Percentiles rank a stretch among this genome's conserved stretches.
phyloP scores from a whole-genome alignment of 2,329 filamentous ascomycete species.

The Trichophyton schoenleinii region DNA sequence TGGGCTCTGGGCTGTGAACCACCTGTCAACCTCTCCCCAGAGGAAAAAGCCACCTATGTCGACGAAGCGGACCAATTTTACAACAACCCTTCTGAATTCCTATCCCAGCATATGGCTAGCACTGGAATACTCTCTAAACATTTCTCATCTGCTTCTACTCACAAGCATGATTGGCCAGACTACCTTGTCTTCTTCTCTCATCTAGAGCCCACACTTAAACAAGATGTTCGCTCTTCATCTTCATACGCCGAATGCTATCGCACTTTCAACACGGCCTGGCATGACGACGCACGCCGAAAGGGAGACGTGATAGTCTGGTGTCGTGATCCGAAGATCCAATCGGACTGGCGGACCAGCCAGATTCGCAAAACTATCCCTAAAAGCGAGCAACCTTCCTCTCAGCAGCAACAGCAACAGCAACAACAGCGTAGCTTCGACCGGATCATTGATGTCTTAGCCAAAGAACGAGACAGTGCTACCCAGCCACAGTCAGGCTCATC shows the following conservation, averaged over 20 bases:
- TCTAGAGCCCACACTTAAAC: conserved; percentile 39
- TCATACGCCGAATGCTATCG: conserved; percentile 47
- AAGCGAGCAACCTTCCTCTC: conserved; percentile 1
- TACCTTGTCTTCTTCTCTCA: conserved; percentile 45
- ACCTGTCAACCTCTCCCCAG: conserved; percentile 53
- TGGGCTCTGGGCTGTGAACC: conserved; percentile 88
- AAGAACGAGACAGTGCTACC: conserved; percentile 10
- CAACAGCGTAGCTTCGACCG: conserved; percentile 26
- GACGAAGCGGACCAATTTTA: conserved; percentile 94
- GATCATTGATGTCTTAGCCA: conserved; percentile 23
- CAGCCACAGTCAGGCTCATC: background rate
- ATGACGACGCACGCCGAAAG: conserved; percentile 48
- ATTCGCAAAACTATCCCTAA: background rate
- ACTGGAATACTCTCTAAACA: conserved; percentile 4
- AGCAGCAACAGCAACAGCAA: conserved; percentile 15
- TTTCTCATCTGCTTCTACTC: background rate
- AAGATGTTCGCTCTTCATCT: conserved; percentile 30
- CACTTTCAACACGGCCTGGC: conserved; percentile 49
- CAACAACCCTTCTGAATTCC: conserved; percentile 46
- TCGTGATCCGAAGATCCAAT: conserved; percentile 26
- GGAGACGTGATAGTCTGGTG: conserved; percentile 55
- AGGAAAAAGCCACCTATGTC: conserved; percentile 55
- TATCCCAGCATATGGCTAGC: conserved; percentile 42
- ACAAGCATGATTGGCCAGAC: conserved; percentile 34
- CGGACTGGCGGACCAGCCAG: conserved; percentile 23